A percentile compares a stretch with the other conserved stretches of the same genome.
Evolutionary conservation across 2,329 filamentous ascomycete species (phyloP).

Genomic region (Lomentospora prolificans): DNA sequence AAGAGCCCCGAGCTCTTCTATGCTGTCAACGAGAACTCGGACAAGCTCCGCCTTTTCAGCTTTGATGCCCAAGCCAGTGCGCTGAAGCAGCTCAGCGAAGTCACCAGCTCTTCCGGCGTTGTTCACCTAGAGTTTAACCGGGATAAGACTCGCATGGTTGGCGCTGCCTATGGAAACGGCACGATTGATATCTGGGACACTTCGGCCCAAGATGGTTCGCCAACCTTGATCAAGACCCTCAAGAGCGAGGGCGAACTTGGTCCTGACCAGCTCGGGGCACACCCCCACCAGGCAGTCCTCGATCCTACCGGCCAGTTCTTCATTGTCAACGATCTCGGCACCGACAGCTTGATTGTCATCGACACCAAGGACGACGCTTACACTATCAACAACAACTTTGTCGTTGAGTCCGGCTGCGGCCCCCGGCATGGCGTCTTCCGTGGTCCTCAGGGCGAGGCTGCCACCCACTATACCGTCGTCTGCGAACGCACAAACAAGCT

Average conservation of each 20-base stretch:
- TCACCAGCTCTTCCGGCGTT: constrained; percentile 29
- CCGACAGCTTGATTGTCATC: constrained; percentile 35
- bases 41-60: constrained; percentile 27
- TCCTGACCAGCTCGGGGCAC: constrained; percentile 15
- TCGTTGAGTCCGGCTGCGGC: constrained; percentile 30
- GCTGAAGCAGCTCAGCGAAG: constrained; percentile 19
- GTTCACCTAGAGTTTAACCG: constrained; percentile 37
- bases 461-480: constrained; percentile 12
- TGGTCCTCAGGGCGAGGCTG: background rate
- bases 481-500: constrained; percentile 13
- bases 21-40: constrained; percentile 36
- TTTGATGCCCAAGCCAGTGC: constrained; percentile 23
- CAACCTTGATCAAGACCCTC: constrained; percentile 26
- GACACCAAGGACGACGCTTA: constrained; percentile 32
- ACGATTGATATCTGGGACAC: constrained; percentile 37
- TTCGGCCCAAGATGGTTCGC: constrained; percentile 19
- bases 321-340: constrained; percentile 38
- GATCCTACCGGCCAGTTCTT: constrained; percentile 27
- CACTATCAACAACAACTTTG: constrained; percentile 24
- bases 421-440: constrained; percentile 33
- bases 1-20: constrained; percentile 30
- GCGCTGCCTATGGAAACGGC: constrained; percentile 30
- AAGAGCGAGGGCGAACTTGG: constrained; percentile 8
- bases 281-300: constrained; percentile 11
- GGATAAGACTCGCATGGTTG: constrained; percentile 33